Percentiles rank a stretch among this genome's conserved stretches.
Evolutionary conservation across 305 asterid genomes (phyloP).

Genomic region (Salvia sclarea): DNA sequence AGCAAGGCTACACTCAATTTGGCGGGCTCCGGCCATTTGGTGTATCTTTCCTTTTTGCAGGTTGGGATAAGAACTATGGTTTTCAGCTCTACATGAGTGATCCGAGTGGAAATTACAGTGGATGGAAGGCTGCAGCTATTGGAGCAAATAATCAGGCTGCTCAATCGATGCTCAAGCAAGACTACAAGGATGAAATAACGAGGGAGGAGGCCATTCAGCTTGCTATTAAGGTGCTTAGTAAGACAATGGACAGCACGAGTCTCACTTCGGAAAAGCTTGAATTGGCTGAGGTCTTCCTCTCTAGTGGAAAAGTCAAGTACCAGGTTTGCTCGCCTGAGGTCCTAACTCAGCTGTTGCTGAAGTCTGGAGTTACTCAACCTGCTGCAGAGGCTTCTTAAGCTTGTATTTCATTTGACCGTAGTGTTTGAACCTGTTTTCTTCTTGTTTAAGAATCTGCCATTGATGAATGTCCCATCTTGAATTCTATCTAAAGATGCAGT

Average conservation of each 20-base stretch:
- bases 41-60: slow-evolving; percentile 54
- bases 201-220: slow-evolving; percentile 53
- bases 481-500: slow-evolving; percentile 27
- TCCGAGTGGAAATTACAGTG: slow-evolving; percentile 54
- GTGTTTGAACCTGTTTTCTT: slow-evolving; percentile 15
- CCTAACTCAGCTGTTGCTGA: slow-evolving; percentile 40
- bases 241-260: slow-evolving; percentile 58
- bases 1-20: slow-evolving; percentile 55
- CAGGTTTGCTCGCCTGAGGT: slow-evolving; percentile 49
- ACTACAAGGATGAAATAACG: slow-evolving; percentile 50
- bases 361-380: slow-evolving; percentile 55
- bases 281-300: slow-evolving; percentile 49
- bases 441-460: slow-evolving; percentile 19
- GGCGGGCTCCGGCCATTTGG: slow-evolving; percentile 61
- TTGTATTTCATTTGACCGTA: slow-evolving; percentile 7
- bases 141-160: slow-evolving; percentile 59
- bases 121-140: slow-evolving; percentile 58
- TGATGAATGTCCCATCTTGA: slow-evolving; percentile 24
- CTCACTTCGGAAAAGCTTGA: slow-evolving; percentile 55
- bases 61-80: slow-evolving; percentile 56
- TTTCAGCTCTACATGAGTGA: slow-evolving; percentile 60
- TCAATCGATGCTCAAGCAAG: slow-evolving; percentile 57
- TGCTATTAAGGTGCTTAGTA: slow-evolving; percentile 50
- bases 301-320: slow-evolving; percentile 46
- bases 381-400: slow-evolving; percentile 47